Base-by-base conservation (phyloP, 2,329 filamentous ascomycete genomes). In the Bipolaris sorokiniana region DNA sequence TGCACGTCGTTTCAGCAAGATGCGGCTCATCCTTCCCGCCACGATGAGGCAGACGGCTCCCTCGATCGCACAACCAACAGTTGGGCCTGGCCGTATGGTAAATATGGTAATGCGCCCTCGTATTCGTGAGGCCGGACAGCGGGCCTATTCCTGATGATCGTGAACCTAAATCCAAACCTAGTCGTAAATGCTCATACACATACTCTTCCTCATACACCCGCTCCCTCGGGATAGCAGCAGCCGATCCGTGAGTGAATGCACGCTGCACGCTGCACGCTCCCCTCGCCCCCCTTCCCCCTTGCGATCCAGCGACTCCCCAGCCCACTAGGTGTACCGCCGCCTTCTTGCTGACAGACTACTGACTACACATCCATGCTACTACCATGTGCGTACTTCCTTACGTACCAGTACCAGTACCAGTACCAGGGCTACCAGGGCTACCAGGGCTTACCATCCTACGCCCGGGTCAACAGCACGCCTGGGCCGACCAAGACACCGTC, bases 11-110 rank as follows among this genome's bases (percentile, higher is more conserved):
- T 54, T 57, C 57, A 66, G 57, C 53, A 51, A 23, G 20, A 31
- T 54, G 61, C 57, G 54, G 48, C 47, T 59, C 60, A 61, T 64
- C 61, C 63, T 64, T 64, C 63, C 61, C 61, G 61, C 52, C 53
- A 46, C 55, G 34, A 52, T 48, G 42, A 53, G 26, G 47, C 31
- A 41, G 38, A 50, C 36, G 28, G 44, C 38, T 23, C 20, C 38
- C 41, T 54, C 42, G 52, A 58, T 51, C 26, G 55, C 56, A 55
- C 56, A 42, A 36, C 20, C 36, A 42, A 10, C n/a, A 31, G 36
- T 16, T 28, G 51, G 15, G 18, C 23, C 22, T 44, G 41, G 13
- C 41, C 13, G 46, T 37, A 28, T 10, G 26, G 26, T 28, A 28
- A 28, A 9, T 10, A 28, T 26, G 47, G 16, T 7, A 22, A 50